Base-by-base conservation (phyloP, 2,329 filamentous ascomycete species). In the Sporothrix schenckii region DNA sequence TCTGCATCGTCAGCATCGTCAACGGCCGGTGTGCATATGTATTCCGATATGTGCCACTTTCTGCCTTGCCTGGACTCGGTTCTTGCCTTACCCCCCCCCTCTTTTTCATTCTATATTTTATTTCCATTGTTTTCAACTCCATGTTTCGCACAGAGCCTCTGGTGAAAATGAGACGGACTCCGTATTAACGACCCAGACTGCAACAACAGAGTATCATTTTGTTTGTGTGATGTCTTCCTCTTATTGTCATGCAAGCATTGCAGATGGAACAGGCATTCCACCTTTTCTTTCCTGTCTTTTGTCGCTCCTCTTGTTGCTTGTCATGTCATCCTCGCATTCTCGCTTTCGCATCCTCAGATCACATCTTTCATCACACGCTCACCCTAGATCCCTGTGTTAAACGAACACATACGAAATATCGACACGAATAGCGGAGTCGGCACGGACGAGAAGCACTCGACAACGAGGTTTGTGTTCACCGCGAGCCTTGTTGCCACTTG, bases 111-210 rank as follows among this genome's bases (percentile, higher is more conserved):
- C 6, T 34, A 7, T 27, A 19, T 44, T 47, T 27, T 39, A 10
- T 19, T 63, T 63, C 21, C 3, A 16, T 44, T 63, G 21, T 63
- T 47, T 47, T 7, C 58, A 27, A n/a, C 58, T 47, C 58, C 39
- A 47, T 63, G 58, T 47, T 27, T n/a, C 58, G 58, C 58, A 63
- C 58, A 63, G 39, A 61, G 56, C 56, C 56, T 63, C 14, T 27
- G 16, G 39, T 39, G 58, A 63, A 47, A 27, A 44, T 27, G 58
- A 63, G 58, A 63, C 58, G 39, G 58, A 39, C 24, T 61, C 58
- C n/a, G 39, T 61, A 61, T 60, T 34, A 47, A 44, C 58, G n/a
- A 11, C 16, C 21, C 39, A 61, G 58, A 47, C n/a, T 63, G 58
- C 58, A 47, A 27, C 39, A 44, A 47, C 58, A 39, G 58, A 24